phyloP scores from a whole-genome alignment of 345 rosid genomes.

The Combretum micranthum region DNA sequence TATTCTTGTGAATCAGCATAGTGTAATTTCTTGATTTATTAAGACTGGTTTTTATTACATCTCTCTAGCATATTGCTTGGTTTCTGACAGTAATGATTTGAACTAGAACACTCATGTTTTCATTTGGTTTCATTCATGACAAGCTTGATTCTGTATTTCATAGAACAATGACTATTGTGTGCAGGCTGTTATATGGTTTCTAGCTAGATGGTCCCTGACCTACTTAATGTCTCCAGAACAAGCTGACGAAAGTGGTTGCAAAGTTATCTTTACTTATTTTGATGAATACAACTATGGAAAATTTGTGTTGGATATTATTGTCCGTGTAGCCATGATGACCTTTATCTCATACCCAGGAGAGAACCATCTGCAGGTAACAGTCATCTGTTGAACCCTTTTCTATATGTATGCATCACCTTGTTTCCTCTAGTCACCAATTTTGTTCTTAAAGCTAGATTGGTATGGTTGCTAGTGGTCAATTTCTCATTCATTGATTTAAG shows the following conservation, averaged over 20 bases:
- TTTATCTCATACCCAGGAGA: conserved; percentile 92
- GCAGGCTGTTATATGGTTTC: conserved; percentile 96
- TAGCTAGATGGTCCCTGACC: conserved; percentile 91
- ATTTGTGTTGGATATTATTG: conserved; percentile 69
- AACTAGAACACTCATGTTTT: not conserved
- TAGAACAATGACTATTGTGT: conserved; percentile 11
- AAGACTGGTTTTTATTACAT: too few species aligned
- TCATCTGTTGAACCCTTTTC: conserved; percentile 8
- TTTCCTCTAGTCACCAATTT: not conserved
- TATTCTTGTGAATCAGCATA: too few species aligned
- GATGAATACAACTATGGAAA: conserved; percentile 80
- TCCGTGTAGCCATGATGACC: conserved; percentile 63
- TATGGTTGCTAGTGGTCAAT: too few species aligned
- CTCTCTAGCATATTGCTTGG: too few species aligned
- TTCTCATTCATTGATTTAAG: too few species aligned
- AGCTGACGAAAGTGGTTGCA: conserved; percentile 29
- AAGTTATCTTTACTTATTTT: conserved; percentile 57
- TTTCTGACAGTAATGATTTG: too few species aligned
- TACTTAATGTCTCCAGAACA: conserved; percentile 72
- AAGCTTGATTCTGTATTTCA: conserved; percentile 1
- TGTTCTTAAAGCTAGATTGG: too few species aligned
- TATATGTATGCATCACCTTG: not conserved
- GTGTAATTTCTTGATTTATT: too few species aligned
- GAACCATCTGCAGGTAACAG: conserved; percentile 80
- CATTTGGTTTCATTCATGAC: conserved; percentile 1